These are phyloP conservation scores for Globisporangium yorkense DNA, from an alignment of 352 stramenopile genomes.

Conservation along the genomic window DNA sequence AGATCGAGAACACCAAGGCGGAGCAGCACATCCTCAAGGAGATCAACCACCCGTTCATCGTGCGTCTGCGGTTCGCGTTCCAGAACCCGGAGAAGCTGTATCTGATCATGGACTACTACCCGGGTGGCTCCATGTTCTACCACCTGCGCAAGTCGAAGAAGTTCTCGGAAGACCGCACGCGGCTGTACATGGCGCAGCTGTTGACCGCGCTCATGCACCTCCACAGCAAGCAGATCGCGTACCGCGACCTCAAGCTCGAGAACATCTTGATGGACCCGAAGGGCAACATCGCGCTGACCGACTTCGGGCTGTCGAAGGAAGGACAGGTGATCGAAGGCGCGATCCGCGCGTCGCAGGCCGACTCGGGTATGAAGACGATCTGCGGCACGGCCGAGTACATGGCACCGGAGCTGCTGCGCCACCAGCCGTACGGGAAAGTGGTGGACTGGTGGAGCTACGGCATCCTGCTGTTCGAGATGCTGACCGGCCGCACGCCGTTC, in stretches of 20 bases:
- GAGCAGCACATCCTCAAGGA: conserved; percentile 89
- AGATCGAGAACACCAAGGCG: conserved; percentile 91
- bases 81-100: conserved; percentile 93
- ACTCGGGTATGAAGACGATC: conserved; percentile 86
- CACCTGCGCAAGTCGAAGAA: conserved; percentile 84
- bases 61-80: conserved; percentile 82
- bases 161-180: conserved; percentile 79
- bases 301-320: conserved; percentile 88
- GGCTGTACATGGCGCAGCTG: conserved; percentile 85
- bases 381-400: conserved; percentile 88
- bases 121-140: conserved; percentile 87
- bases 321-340: conserved; percentile 75
- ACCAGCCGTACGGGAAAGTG: conserved; percentile 86
- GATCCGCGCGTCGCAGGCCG: conserved; percentile 73
- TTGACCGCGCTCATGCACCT: conserved; percentile 86
- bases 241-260: conserved; percentile 87
- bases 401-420: conserved; percentile 75
- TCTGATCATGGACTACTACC: conserved; percentile 95
- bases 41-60: conserved; percentile 86
- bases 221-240: conserved; percentile 87
- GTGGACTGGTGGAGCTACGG: conserved; percentile 90
- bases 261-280: conserved; percentile 89
- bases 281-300: conserved; percentile 82
- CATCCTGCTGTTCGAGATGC: conserved; percentile 87
- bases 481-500: conserved; percentile 83